Percentiles rank a stretch among this genome's conserved stretches.
Evolutionary conservation across 257 asterid species (phyloP).

Genomic region (Solanum appendiculatum): DNA sequence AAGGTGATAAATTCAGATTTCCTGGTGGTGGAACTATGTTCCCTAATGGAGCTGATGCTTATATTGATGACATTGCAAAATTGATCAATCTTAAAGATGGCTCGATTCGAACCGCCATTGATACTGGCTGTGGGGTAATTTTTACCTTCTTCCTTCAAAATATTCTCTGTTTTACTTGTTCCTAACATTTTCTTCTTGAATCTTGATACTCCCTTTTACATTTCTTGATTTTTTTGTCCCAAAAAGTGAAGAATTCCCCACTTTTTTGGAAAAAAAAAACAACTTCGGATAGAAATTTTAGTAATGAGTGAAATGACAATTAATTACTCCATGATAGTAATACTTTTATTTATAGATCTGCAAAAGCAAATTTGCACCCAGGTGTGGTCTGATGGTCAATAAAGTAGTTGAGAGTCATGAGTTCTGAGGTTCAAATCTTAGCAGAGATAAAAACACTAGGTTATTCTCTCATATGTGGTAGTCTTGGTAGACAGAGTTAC

Average conservation of each 20-base stretch:
- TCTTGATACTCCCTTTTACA: not conserved
- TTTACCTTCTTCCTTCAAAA: not conserved
- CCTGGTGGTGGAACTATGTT: slow-evolving; percentile 25
- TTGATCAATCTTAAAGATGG: slow-evolving; percentile 15
- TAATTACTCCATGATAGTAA: not conserved
- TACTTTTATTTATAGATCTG: not conserved
- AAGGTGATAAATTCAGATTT: slow-evolving; percentile 15
- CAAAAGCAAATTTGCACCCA: not conserved
- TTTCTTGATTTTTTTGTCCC: not conserved
- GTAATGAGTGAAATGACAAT: not conserved
- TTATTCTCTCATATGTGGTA: too few species aligned
- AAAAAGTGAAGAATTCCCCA: not conserved
- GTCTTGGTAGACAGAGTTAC: too few species aligned
- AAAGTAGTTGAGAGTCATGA: not conserved
- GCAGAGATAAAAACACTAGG: too few species aligned
- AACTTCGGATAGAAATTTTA: not conserved
- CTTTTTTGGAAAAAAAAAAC: not conserved
- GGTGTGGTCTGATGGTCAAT: not conserved
- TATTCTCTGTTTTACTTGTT: not conserved
- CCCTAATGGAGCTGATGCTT: slow-evolving; percentile 19
- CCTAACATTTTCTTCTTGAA: not conserved
- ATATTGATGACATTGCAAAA: slow-evolving; percentile 11
- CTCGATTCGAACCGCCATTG: slow-evolving; percentile 18
- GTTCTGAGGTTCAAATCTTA: too few species aligned
- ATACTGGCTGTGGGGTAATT: slow-evolving; percentile 22